phyloP scores from a whole-genome alignment of 257 asterid species.

The Primulina eburnea region DNA sequence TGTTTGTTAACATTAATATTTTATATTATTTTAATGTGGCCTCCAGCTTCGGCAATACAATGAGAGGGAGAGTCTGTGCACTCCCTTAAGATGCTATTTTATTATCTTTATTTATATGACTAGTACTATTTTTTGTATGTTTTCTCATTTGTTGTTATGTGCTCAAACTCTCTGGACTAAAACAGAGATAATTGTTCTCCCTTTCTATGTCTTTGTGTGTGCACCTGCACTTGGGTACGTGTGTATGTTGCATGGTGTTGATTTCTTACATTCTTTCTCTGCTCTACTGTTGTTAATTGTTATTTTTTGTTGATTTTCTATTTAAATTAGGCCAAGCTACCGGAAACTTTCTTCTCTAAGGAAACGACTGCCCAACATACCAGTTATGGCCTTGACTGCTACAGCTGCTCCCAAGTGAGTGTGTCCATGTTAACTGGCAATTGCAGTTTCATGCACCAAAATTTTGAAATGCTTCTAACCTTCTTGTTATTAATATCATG shows the following conservation, averaged over 20 bases:
- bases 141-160: slow-evolving; percentile 2
- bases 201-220: neutral
- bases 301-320: slow-evolving; percentile 21
- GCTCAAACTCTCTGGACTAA: neutral
- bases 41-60: neutral
- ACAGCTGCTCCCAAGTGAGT: slow-evolving; percentile 98
- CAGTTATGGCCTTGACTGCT: slow-evolving; percentile 93
- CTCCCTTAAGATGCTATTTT: slow-evolving; percentile 8
- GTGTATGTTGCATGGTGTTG: neutral
- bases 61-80: neutral
- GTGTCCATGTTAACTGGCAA: slow-evolving; percentile 16
- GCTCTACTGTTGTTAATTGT: slow-evolving; percentile 17
- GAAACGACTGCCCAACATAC: slow-evolving; percentile 61
- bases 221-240: neutral
- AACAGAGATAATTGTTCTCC: neutral
- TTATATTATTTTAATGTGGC: slow-evolving; percentile 9
- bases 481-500: slow-evolving; percentile 1
- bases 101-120: slow-evolving; percentile 6
- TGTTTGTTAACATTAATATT: neutral
- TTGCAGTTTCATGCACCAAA: neutral
- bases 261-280: slow-evolving; percentile 4
- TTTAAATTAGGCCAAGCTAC: slow-evolving; percentile 83
- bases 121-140: neutral
- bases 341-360: slow-evolving; percentile 85
- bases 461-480: neutral